phyloP scores from a whole-genome alignment of 768 basidiomycete species.

The Neoboletus subvelutipes region DNA sequence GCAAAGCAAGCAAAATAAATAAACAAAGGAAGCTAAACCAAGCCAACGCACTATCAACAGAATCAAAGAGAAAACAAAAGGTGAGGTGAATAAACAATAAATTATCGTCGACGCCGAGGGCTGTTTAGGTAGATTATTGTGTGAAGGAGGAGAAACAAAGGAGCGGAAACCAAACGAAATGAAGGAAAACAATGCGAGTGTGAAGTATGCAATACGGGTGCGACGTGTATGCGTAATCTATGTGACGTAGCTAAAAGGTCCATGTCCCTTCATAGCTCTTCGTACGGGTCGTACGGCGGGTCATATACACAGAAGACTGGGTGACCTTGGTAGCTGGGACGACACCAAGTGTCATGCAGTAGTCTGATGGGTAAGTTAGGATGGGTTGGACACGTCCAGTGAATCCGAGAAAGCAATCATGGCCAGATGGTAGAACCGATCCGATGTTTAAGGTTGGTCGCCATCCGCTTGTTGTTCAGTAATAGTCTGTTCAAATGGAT shows the following conservation, averaged over 20 bases:
- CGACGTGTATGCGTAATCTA: not conserved
- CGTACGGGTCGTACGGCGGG: not conserved
- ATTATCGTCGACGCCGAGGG: not conserved
- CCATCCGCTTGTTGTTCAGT: constrained; percentile 3
- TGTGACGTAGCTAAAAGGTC: not conserved
- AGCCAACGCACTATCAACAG: not conserved
- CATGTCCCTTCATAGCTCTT: constrained; percentile 6
- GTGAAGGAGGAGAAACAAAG: not conserved
- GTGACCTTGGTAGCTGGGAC: not conserved
- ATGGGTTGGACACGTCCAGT: not conserved
- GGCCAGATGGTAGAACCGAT: not conserved
- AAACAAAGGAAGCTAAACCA: not conserved
- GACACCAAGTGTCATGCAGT: not conserved
- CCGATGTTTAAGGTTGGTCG: constrained; percentile 7
- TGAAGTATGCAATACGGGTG: not conserved
- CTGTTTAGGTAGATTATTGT: not conserved
- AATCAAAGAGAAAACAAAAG: not conserved
- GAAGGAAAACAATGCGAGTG: not conserved
- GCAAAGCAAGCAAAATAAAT: not conserved
- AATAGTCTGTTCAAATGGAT: constrained; percentile 26
- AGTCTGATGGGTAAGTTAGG: not conserved
- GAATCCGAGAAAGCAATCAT: not conserved
- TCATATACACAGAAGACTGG: not conserved
- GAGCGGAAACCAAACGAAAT: not conserved
- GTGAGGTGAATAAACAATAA: not conserved